phyloP scores from a whole-genome alignment of 306 rosid genomes.

The Cicer arietinum region DNA sequence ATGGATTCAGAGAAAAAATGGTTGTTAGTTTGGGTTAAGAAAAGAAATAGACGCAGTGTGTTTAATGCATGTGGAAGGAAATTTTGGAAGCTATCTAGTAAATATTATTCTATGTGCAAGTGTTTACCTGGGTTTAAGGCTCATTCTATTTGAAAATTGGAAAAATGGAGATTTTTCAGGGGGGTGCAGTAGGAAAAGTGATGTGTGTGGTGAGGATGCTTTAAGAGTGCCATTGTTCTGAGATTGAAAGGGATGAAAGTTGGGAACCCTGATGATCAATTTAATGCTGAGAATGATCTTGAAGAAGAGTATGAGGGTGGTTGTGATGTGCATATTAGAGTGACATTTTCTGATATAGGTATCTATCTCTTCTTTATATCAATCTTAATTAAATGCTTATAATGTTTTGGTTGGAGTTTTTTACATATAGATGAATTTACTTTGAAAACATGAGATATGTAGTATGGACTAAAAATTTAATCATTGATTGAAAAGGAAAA shows the following conservation, averaged over 20 bases:
- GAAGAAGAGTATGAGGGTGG: slow-evolving; percentile 70
- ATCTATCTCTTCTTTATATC: slow-evolving; percentile 31
- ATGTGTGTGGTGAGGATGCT: slow-evolving; percentile 53
- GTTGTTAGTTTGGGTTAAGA: slow-evolving; percentile 75
- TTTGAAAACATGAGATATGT: neutral
- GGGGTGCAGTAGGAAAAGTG: slow-evolving; percentile 72
- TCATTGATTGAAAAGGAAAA: neutral
- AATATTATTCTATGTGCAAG: slow-evolving; percentile 62
- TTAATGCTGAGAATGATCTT: slow-evolving; percentile 72
- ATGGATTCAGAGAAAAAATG: slow-evolving; percentile 60
- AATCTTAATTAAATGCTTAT: slow-evolving; percentile 16
- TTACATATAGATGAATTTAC: neutral
- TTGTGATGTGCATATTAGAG: slow-evolving; percentile 65
- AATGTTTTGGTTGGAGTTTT: neutral
- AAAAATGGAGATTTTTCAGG: slow-evolving; percentile 62
- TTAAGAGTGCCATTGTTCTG: slow-evolving; percentile 58
- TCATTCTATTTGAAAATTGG: slow-evolving; percentile 59
- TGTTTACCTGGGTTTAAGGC: slow-evolving; percentile 80
- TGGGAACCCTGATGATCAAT: slow-evolving; percentile 75
- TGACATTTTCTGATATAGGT: slow-evolving; percentile 75
- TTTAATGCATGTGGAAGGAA: slow-evolving; percentile 83
- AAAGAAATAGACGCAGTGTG: slow-evolving; percentile 76
- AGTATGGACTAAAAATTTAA: neutral
- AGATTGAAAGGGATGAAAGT: slow-evolving; percentile 74
- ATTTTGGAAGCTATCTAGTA: slow-evolving; percentile 70